Evolutionary conservation across 2,329 filamentous ascomycete genomes (phyloP).

Genomic region (Aspergillus sp.): DNA sequence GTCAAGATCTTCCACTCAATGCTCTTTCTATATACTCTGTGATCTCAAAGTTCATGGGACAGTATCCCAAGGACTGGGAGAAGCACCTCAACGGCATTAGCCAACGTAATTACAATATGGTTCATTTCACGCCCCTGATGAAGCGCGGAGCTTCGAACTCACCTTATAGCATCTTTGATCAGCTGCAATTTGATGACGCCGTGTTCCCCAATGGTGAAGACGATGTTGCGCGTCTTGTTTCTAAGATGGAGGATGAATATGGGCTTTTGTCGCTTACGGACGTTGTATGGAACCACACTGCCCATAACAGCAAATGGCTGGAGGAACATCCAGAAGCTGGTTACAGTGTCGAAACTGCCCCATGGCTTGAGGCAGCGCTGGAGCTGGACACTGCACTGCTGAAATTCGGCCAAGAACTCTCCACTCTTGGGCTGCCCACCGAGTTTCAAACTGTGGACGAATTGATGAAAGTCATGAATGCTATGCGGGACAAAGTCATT

Average conservation of each 20-base stretch:
- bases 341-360: slow-evolving; percentile 90
- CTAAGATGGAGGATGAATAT: slow-evolving; percentile 80
- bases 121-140: slow-evolving; percentile 96
- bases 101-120: slow-evolving; percentile 94
- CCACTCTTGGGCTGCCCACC: slow-evolving; percentile 71
- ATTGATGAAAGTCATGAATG: slow-evolving; percentile 78
- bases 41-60: slow-evolving; percentile 97
- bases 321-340: slow-evolving; percentile 92
- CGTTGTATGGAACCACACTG: slow-evolving; percentile 97
- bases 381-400: slow-evolving; percentile 77
- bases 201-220: slow-evolving; percentile 83
- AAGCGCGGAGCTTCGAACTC: slow-evolving; percentile 88
- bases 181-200: slow-evolving; percentile 78
- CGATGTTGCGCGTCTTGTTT: slow-evolving; percentile 75
- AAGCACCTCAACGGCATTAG: slow-evolving; percentile 85
- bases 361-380: slow-evolving; percentile 66
- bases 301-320: slow-evolving; percentile 92
- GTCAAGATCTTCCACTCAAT: slow-evolving; percentile 74
- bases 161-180: slow-evolving; percentile 94
- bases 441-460: slow-evolving; percentile 71
- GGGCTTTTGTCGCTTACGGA: slow-evolving; percentile 87
- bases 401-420: slow-evolving; percentile 63
- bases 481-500: slow-evolving; percentile 78
- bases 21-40: slow-evolving; percentile 90
- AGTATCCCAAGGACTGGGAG: slow-evolving; percentile 87